A percentile compares a stretch with the other conserved stretches of the same genome.
Conservation (phyloP, 805 yeast species). For the Pichia cephalocereana region DNA sequence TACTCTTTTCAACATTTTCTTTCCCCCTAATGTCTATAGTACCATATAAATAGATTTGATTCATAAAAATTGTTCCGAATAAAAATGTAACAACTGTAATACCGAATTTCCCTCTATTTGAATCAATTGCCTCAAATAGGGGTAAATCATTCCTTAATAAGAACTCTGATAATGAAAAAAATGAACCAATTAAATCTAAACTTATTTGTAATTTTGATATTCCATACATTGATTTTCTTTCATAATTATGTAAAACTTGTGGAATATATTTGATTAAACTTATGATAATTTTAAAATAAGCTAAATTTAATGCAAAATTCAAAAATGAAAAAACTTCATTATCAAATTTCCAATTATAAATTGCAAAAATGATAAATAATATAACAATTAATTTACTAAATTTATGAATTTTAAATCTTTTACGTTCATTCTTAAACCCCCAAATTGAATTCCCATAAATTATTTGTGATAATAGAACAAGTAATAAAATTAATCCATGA, state of each 20-base stretch:
- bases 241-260: conserved; percentile 33
- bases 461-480: conserved; percentile 31
- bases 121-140: conserved; percentile 18
- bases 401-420: conserved; percentile 17
- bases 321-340: conserved; percentile 19
- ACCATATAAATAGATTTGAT: conserved; percentile 21
- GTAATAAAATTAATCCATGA: conserved; percentile 37
- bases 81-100: conserved; percentile 29
- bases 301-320: conserved; percentile 32
- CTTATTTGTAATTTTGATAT: conserved; percentile 32
- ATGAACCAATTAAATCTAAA: conserved; percentile 35
- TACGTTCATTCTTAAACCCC: conserved; percentile 26
- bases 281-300: conserved; percentile 35
- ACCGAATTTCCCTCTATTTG: conserved; percentile 38
- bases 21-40: conserved; percentile 6
- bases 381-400: conserved; percentile 14
- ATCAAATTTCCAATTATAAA: conserved; percentile 7
- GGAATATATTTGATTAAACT: conserved; percentile 43
- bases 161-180: conserved; percentile 31
- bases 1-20: neutral
- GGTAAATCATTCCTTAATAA: conserved; percentile 27
- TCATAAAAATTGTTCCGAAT: conserved; percentile 22
- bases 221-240: conserved; percentile 37
- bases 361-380: conserved; percentile 9
- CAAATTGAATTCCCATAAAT: conserved; percentile 25